These are phyloP conservation scores for Neofusicoccum sp. DNA, from an alignment of 2,329 filamentous ascomycete species.

Conservation along the genomic window DNA sequence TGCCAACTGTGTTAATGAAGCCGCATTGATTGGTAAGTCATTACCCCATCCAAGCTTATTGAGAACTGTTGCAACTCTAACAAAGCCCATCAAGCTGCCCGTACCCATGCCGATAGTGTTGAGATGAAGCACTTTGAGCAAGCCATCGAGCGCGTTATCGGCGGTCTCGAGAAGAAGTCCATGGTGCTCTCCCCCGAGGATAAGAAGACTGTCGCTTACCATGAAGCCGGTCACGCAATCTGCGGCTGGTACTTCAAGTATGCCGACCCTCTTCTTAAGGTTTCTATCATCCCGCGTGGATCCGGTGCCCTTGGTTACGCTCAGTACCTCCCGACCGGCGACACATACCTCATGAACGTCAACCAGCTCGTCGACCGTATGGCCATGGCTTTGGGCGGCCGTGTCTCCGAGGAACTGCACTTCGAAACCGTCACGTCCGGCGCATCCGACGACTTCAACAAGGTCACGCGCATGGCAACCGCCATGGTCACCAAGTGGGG, in stretches of 20 bases:
- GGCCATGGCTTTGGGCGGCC: slow-evolving; percentile 97
- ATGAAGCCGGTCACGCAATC: slow-evolving; percentile 96
- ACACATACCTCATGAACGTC: slow-evolving; percentile 93
- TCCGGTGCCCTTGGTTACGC: slow-evolving; percentile 93
- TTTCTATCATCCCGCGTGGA: slow-evolving; percentile 96
- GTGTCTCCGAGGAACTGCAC: slow-evolving; percentile 92
- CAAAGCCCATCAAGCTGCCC: slow-evolving; percentile 65
- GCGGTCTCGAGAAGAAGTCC: slow-evolving; percentile 95
- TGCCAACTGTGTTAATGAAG: slow-evolving; percentile 97
- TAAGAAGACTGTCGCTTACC: slow-evolving; percentile 95
- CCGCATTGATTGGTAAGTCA: slow-evolving; percentile 85
- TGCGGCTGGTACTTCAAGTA: slow-evolving; percentile 97
- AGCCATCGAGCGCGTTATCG: slow-evolving; percentile 95
- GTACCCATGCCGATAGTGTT: slow-evolving; percentile 75
- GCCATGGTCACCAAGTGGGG: slow-evolving; percentile 99
- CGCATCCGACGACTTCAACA: slow-evolving; percentile 96
- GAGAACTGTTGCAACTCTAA: slow-evolving; percentile 39
- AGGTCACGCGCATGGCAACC: slow-evolving; percentile 92
- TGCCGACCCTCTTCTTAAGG: slow-evolving; percentile 96
- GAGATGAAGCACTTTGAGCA: slow-evolving; percentile 92
- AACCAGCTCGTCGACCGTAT: slow-evolving; percentile 98
- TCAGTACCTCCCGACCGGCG: slow-evolving; percentile 88
- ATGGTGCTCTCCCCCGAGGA: slow-evolving; percentile 89
- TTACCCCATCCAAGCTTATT: background rate
- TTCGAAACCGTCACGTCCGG: slow-evolving; percentile 96